Evolutionary conservation across 805 yeast species (phyloP).

Genomic region (Ogataea naganishii): DNA sequence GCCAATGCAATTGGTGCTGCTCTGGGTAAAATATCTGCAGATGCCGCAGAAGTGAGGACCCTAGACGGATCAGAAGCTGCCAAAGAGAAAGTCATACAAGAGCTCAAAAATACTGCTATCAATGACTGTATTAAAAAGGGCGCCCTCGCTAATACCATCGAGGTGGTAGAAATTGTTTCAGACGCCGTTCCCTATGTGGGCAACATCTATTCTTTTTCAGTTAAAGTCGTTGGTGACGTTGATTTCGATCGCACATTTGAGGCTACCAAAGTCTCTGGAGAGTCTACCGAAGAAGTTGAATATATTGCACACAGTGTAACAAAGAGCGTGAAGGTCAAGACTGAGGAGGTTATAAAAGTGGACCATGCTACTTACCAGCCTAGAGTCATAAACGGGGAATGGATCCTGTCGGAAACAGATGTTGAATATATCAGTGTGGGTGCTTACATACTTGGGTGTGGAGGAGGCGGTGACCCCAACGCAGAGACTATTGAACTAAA

Average conservation of each 20-base stretch:
- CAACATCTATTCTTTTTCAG: constrained; percentile 20
- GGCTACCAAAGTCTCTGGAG: not conserved
- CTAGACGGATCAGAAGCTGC: constrained; percentile 6
- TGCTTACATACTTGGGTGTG: constrained; percentile 34
- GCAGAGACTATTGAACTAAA: constrained; percentile 24
- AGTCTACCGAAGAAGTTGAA: not conserved
- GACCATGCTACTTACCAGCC: constrained; percentile 22
- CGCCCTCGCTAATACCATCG: constrained; percentile 10
- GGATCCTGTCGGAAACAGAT: constrained; percentile 29
- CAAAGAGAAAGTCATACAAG: constrained; percentile 5
- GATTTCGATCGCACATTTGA: constrained; percentile 22
- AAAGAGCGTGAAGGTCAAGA: constrained; percentile 3
- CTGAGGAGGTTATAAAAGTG: constrained; percentile 6
- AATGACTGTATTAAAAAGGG: constrained; percentile 9
- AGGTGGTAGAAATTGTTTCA: constrained; percentile 10
- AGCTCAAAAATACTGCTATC: constrained; percentile 5
- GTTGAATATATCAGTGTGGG: constrained; percentile 30
- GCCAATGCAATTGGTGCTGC: constrained; percentile 41
- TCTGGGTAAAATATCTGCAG: constrained; percentile 28
- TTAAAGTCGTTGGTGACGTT: constrained; percentile 31
- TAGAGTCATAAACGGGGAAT: constrained; percentile 16
- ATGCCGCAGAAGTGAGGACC: constrained; percentile 2
- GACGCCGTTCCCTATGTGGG: constrained; percentile 20
- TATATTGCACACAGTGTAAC: constrained; percentile 1
- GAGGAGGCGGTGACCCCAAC: constrained; percentile 38